Conservation (phyloP, 2,329 filamentous ascomycete species). For the Bipolaris cookei region DNA sequence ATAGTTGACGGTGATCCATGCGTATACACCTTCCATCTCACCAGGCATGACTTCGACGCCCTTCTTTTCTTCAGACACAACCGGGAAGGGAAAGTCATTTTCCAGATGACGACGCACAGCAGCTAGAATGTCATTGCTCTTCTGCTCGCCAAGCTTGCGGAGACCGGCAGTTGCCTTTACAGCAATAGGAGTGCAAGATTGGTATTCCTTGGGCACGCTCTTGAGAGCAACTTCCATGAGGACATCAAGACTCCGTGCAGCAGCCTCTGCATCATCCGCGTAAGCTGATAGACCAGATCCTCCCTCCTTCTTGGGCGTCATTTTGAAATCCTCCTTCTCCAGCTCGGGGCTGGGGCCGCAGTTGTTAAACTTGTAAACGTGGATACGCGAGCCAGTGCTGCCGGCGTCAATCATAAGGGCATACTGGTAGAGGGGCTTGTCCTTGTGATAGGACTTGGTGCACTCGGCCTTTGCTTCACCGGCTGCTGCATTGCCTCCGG, state of each 20-base stretch:
- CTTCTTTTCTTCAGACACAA: conserved; percentile 81
- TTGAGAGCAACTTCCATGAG: conserved; percentile 86
- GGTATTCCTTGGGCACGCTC: conserved; percentile 84
- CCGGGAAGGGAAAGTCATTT: conserved; percentile 90
- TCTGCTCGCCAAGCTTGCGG: conserved; percentile 80
- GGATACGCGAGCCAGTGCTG: conserved; percentile 95
- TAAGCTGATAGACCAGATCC: conserved; percentile 84
- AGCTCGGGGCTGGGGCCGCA: conserved; percentile 94
- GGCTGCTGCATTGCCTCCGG: conserved; percentile 52
- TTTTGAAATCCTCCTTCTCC: conserved; percentile 89
- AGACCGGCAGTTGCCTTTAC: conserved; percentile 97
- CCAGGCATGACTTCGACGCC: conserved; percentile 98
- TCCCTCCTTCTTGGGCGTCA: conserved; percentile 85
- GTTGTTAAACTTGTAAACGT: conserved; percentile 99
- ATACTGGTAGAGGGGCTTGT: conserved; percentile 95
- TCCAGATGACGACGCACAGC: conserved; percentile 86
- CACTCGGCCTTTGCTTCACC: conserved; percentile 75
- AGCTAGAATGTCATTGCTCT: conserved; percentile 81
- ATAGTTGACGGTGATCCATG: conserved; percentile 99
- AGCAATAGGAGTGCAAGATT: conserved; percentile 91
- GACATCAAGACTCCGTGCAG: conserved; percentile 86
- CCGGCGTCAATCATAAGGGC: conserved; percentile 98
- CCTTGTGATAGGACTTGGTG: conserved; percentile 79
- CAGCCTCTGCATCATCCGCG: conserved; percentile 81
- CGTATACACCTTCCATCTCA: conserved; percentile 95